These are phyloP conservation scores for Astrocystis sublimbata DNA, from an alignment of 495 filamentous ascomycete genomes.

Conservation along the genomic window DNA sequence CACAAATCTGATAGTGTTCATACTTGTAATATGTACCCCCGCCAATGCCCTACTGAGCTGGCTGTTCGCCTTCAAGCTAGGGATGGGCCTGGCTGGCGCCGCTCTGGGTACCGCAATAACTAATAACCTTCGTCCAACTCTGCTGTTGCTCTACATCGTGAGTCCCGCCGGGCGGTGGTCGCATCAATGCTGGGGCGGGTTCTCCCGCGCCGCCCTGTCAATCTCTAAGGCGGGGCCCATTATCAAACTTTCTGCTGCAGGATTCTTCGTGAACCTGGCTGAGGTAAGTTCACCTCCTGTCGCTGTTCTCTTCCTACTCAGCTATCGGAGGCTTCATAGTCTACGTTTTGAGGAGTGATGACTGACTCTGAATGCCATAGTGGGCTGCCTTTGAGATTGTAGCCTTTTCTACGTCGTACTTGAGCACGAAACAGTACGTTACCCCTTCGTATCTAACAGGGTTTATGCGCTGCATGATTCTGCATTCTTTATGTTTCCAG, in stretches of 20 bases:
- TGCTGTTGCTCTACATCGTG: slow-evolving; percentile 53
- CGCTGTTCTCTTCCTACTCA: too few species aligned
- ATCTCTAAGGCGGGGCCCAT: slow-evolving; percentile 58
- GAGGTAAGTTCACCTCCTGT: too few species aligned
- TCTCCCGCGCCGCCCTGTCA: slow-evolving; percentile 47
- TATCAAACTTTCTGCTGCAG: slow-evolving; percentile 58
- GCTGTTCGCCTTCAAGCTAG: slow-evolving; percentile 66
- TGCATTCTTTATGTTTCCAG: too few species aligned
- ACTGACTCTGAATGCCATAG: too few species aligned
- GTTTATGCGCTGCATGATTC: background rate
- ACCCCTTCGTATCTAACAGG: background rate
- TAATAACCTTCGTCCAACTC: slow-evolving; percentile 52
- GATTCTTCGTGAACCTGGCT: slow-evolving; percentile 56
- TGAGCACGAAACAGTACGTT: slow-evolving; percentile 42
- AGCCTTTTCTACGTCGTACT: slow-evolving; percentile 51
- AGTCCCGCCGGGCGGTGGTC: slow-evolving; percentile 38
- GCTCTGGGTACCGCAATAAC: slow-evolving; percentile 57
- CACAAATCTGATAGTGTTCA: slow-evolving; percentile 51
- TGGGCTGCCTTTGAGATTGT: slow-evolving; percentile 60
- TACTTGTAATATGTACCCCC: slow-evolving; percentile 68
- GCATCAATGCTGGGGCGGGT: slow-evolving; percentile 58
- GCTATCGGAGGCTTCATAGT: too few species aligned
- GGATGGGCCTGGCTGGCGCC: slow-evolving; percentile 60
- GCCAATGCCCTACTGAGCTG: slow-evolving; percentile 74
- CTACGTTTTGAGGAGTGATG: too few species aligned